Conservation (phyloP, 495 filamentous ascomycete genomes). For the Pyrenula aspistea region DNA sequence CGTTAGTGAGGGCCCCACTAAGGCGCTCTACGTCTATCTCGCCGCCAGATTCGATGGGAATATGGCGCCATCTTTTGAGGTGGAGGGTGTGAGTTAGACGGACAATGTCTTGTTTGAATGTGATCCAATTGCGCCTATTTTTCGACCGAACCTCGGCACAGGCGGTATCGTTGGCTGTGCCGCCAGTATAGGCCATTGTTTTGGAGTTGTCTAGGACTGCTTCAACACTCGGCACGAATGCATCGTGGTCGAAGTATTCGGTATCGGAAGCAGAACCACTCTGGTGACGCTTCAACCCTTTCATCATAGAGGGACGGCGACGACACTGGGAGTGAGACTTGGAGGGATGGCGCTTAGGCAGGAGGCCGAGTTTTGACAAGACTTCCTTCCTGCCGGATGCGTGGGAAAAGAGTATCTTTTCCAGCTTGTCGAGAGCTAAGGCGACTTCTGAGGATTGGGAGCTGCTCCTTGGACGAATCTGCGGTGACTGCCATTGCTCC, state of each 20-base stretch:
- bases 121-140: slow-evolving; percentile 60
- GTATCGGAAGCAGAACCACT: slow-evolving; percentile 58
- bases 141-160: slow-evolving; percentile 32
- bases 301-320: slow-evolving; percentile 13
- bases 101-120: slow-evolving; percentile 85
- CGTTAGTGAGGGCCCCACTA: slow-evolving; percentile 90
- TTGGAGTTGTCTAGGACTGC: slow-evolving; percentile 77
- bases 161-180: slow-evolving; percentile 25
- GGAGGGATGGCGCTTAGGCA: slow-evolving; percentile 20
- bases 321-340: slow-evolving; percentile 14
- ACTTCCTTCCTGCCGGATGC: slow-evolving; percentile 13
- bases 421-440: slow-evolving; percentile 53
- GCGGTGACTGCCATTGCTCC: slow-evolving; percentile 16
- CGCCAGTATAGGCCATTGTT: slow-evolving; percentile 62
- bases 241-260: slow-evolving; percentile 58
- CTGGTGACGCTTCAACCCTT: slow-evolving; percentile 20
- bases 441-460: slow-evolving; percentile 43
- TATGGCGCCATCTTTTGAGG: slow-evolving; percentile 78
- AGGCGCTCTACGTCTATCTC: slow-evolving; percentile 75
- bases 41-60: slow-evolving; percentile 56
- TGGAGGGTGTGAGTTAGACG: slow-evolving; percentile 78
- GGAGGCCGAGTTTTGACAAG: slow-evolving; percentile 18
- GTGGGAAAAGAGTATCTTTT: slow-evolving; percentile 54
- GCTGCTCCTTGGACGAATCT: slow-evolving; percentile 12
- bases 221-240: slow-evolving; percentile 65